Evolutionary conservation across 2,329 filamentous ascomycete genomes (phyloP).

Genomic region (Diaporthe caulivora): DNA sequence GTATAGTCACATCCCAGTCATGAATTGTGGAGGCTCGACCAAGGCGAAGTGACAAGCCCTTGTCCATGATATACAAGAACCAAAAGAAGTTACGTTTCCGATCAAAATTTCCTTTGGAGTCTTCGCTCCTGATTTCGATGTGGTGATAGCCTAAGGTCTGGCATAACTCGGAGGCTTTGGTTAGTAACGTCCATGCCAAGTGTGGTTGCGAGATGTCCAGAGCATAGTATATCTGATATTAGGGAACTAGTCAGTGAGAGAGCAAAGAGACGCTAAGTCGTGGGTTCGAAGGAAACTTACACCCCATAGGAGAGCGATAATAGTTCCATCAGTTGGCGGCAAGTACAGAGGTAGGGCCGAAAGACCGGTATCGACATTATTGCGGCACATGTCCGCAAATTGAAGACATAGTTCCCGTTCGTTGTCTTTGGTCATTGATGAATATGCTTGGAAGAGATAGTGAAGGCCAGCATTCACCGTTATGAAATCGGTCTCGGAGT

Average conservation of each 20-base stretch:
- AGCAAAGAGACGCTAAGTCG: not conserved
- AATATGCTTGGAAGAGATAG: not conserved
- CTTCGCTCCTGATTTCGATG: not conserved
- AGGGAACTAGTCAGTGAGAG: too few species aligned
- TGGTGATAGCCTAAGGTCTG: not conserved
- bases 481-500: not conserved
- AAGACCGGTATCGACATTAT: not conserved
- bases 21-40: not conserved
- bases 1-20: constrained; percentile 12
- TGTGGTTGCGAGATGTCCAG: not conserved
- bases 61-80: not conserved
- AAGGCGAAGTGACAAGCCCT: constrained; percentile 7
- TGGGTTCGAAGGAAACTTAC: not conserved
- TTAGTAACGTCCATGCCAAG: not conserved
- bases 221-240: not conserved
- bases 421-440: not conserved
- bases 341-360: not conserved
- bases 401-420: not conserved
- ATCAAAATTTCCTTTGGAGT: not conserved
- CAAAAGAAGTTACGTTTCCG: not conserved
- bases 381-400: not conserved
- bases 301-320: not conserved
- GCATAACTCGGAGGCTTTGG: not conserved
- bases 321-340: not conserved
- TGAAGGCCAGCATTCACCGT: not conserved